Evolutionary conservation across 352 stramenopile genomes (phyloP), one percentile per base, ranked within the genome.

Genomic region (Globisporangium abappressorium): DNA sequence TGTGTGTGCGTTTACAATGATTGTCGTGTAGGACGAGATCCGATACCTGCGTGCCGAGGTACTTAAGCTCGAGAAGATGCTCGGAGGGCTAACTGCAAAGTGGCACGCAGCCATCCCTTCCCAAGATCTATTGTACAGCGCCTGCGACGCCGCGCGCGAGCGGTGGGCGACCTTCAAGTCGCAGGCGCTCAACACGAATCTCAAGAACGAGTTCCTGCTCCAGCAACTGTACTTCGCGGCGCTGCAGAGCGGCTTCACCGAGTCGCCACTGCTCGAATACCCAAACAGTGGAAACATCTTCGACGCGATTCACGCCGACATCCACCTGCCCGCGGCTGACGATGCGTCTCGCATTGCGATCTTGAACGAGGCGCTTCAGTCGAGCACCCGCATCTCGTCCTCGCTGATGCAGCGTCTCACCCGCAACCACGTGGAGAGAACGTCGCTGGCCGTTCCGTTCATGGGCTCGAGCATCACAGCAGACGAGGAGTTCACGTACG

Each of bases 211-310:
- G 53, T 8, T 58, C 3, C 53, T 58, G 12, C 12, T 41, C 14
- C 53, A 58, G 26, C 53, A 58, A 5, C 53, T 58, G 5, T 58
- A 58, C 26, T 58, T 38, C 14, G 53, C 53, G 5, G 26, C 53
- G 28, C 53, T 58, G 5, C 53, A 58, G 53, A 58, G 53, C 53
- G 28, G 53, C 26, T 22, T 58, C 53, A 38, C 53, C 15, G 53
- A 58, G 26, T 58, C 53, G 4, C 53, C 53, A 4, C 26, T 58
- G 53, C 26, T 58, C 53, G 53, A 58, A 24, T 58, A 58, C 53
- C 53, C 53, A 6, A 58, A 22, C 26, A 58, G 53, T 28, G 14
- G 14, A 4, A 26, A 58, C 53, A 38, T 58, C 11, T 58, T 38
- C 24, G 53, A 58, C 26, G 53, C 53, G 53, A 58, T 58, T 12